phyloP scores from a whole-genome alignment of 768 basidiomycete species.

The Calocera cornea region DNA sequence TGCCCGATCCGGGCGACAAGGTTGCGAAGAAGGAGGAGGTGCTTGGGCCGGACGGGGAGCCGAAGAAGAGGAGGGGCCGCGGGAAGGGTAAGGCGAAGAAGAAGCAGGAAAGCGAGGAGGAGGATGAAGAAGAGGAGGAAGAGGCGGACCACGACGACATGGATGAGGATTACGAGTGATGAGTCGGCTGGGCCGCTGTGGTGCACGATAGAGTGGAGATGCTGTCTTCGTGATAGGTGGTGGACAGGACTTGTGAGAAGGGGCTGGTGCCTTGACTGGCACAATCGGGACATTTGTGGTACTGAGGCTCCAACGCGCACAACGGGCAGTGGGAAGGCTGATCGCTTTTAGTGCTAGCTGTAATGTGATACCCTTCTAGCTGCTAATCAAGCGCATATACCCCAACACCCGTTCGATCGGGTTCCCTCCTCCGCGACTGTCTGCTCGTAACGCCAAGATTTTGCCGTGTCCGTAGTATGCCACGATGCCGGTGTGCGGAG shows the following conservation, averaged over 20 bases:
- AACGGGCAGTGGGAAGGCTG: background rate
- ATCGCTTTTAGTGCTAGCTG: background rate
- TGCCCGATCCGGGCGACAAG: constrained; percentile 60
- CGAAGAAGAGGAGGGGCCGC: constrained; percentile 26
- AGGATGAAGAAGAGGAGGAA: constrained; percentile 7
- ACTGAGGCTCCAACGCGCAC: background rate
- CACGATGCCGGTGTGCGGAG: no score
- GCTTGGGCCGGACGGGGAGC: constrained; percentile 30
- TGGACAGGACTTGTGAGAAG: background rate
- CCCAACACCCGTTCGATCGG: background rate
- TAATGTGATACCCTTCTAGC: background rate
- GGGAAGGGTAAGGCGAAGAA: constrained; percentile 39
- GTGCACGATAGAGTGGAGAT: background rate
- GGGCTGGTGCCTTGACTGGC: background rate
- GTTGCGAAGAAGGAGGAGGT: constrained; percentile 44
- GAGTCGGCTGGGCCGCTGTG: constrained; percentile 26
- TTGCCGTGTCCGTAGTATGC: background rate
- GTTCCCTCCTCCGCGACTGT: no score
- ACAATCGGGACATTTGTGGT: constrained; percentile 20
- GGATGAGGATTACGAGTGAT: constrained; percentile 12
- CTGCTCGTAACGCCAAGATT: background rate
- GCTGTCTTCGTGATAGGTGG: constrained; percentile 9
- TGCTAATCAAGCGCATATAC: background rate
- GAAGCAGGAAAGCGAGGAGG: constrained; percentile 27
- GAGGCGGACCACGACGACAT: background rate